Evolutionary conservation across 495 filamentous ascomycete genomes (phyloP).

Genomic region (Apodospora peruviana): DNA sequence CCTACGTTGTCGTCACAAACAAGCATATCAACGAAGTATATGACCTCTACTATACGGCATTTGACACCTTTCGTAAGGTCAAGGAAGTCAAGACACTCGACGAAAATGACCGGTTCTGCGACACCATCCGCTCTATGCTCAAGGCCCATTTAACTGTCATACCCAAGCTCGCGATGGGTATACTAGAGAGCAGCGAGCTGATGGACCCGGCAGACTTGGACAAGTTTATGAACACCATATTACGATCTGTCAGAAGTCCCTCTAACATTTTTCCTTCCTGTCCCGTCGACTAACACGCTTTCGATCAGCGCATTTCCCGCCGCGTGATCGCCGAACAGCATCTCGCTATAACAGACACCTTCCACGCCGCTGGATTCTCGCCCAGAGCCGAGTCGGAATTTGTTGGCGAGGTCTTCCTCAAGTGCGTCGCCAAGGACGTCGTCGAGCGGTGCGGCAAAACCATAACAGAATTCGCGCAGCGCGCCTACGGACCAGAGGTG

Average conservation of each 20-base stretch:
- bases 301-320: constrained; percentile 73
- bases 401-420: constrained; percentile 92
- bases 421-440: constrained; percentile 87
- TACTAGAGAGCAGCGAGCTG: constrained; percentile 77
- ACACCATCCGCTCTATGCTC: constrained; percentile 69
- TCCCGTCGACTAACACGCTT: constrained; percentile 1
- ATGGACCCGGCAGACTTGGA: constrained; percentile 77
- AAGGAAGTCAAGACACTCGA: constrained; percentile 78
- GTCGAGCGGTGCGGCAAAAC: constrained; percentile 75
- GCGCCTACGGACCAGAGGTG: constrained; percentile 62
- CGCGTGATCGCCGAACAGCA: constrained; percentile 98
- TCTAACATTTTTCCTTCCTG: not conserved
- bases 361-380: constrained; percentile 88
- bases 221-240: constrained; percentile 88
- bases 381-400: constrained; percentile 80
- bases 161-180: constrained; percentile 87
- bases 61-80: constrained; percentile 80
- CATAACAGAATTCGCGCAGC: constrained; percentile 60
- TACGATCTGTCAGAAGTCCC: constrained; percentile 68
- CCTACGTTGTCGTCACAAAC: constrained; percentile 96
- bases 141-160: constrained; percentile 90
- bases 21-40: constrained; percentile 89
- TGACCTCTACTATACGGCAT: constrained; percentile 93
- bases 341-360: constrained; percentile 92
- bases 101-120: constrained; percentile 88